Evolutionary conservation across 805 yeast genomes (phyloP), one percentile per base, ranked within the genome.

Genomic region (Barnettozyma californica): DNA sequence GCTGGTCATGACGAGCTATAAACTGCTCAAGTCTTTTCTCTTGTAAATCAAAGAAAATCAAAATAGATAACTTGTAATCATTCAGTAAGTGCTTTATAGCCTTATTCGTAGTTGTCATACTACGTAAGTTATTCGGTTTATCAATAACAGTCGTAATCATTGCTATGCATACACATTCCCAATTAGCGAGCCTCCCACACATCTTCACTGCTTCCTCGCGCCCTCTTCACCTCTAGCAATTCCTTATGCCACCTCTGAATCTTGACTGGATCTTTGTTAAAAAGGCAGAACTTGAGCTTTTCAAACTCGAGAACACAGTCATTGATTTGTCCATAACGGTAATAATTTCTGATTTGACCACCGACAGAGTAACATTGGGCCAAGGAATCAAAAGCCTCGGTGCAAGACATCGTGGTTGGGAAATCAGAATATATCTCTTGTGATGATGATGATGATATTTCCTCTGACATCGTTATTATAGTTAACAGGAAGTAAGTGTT

Each of bases 321-420:
- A 44, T 83, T 81, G 58, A 88, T 75, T 39, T 82, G 80, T 2
- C 97, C 97, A 61, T 81, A 85, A 47, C 97, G 71, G 63, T 91
- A 92, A 59, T 86, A 85, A 66, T 85, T 78, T 51, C 95, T 78
- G 19, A 87, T 68, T 62, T 91, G 97, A 0, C 97, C 97, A 3
- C 96, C 97, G 3, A 91, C 62, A 0, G 97, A 87, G 68, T 87
- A 89, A 64, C 98, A 92, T 42, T 80, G 83, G 41, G 90, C 75
- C 20, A 91, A 71, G 60, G 89, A 95, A 65, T 91, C 96, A 66
- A 91, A 83, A 1, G 94, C 94, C 40, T 92, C 88, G 46, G 83
- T 72, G 60, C 92, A 84, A 44, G 79, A 76, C 90, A 84, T 79
- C n/a, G 74, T 73, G 7, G 70, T 62, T 38, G 63, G 63, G 21